These are phyloP conservation scores for Ramalina intermedia DNA, from an alignment of 495 filamentous ascomycete genomes.

Conservation along the genomic window DNA sequence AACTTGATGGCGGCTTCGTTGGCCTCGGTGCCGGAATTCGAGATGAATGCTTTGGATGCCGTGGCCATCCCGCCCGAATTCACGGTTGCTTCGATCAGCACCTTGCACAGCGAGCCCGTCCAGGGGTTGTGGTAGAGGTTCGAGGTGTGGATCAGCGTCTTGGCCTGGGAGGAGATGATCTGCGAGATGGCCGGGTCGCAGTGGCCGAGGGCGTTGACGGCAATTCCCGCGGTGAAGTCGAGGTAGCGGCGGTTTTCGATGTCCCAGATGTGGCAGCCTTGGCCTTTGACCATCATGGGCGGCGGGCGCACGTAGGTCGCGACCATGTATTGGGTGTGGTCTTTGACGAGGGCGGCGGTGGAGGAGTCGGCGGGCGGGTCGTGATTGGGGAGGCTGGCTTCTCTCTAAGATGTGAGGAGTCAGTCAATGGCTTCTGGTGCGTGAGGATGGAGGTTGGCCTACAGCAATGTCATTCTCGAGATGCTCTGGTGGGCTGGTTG, in stretches of 20 bases:
- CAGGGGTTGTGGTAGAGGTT: slow-evolving; percentile 95
- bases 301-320: slow-evolving; percentile 86
- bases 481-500: slow-evolving; percentile 7
- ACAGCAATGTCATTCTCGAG: slow-evolving; percentile 8
- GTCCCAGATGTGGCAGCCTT: slow-evolving; percentile 81
- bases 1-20: slow-evolving; percentile 98
- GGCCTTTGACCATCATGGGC: slow-evolving; percentile 74
- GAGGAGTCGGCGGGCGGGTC: slow-evolving; percentile 68
- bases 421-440: neutral
- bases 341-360: slow-evolving; percentile 55
- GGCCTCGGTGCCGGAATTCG: slow-evolving; percentile 87
- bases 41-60: slow-evolving; percentile 75
- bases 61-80: slow-evolving; percentile 66
- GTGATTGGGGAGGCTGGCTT: slow-evolving; percentile 50
- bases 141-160: slow-evolving; percentile 73
- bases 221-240: slow-evolving; percentile 91
- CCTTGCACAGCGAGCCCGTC: slow-evolving; percentile 72
- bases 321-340: slow-evolving; percentile 76
- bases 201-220: slow-evolving; percentile 86
- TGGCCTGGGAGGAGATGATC: slow-evolving; percentile 61
- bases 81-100: slow-evolving; percentile 65
- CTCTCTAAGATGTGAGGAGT: slow-evolving; percentile 29
- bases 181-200: slow-evolving; percentile 56
- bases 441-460: neutral
- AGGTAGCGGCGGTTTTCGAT: slow-evolving; percentile 77